phyloP scores from a whole-genome alignment of 192 early-diverging fungal species.

The Coemansia sp. region DNA sequence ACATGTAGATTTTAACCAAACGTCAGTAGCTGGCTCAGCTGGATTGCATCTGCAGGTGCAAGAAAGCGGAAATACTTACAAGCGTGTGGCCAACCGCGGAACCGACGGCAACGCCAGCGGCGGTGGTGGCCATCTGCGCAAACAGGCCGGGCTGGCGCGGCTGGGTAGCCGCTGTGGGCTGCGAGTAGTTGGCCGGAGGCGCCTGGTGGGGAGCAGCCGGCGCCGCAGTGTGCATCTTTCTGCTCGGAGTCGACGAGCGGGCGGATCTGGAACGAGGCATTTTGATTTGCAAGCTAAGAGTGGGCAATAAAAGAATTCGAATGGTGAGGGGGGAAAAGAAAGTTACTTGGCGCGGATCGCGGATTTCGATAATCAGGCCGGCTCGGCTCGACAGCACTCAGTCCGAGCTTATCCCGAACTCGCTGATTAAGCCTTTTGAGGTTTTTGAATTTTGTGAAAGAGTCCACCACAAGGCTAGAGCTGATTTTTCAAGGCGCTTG shows the following conservation, averaged over 20 bases:
- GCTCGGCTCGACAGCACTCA: constrained; percentile 5
- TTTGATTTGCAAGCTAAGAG: constrained; percentile 1
- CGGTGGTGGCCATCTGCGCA: constrained; percentile 85
- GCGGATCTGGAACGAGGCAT: constrained; percentile 40
- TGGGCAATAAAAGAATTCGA: neutral
- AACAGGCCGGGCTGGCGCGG: constrained; percentile 69
- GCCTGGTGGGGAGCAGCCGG: constrained; percentile 32
- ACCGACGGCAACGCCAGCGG: constrained; percentile 91
- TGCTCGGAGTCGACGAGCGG: constrained; percentile 10
- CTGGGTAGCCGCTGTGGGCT: constrained; percentile 52
- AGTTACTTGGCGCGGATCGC: neutral
- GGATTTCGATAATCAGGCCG: neutral
- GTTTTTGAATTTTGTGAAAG: neutral
- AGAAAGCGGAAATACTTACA: constrained; percentile 18
- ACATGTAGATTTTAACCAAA: neutral
- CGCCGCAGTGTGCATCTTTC: constrained; percentile 49
- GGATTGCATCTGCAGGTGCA: no score
- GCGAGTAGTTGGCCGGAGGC: constrained; percentile 43
- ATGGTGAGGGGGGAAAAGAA: neutral
- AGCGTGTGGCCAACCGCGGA: constrained; percentile 69
- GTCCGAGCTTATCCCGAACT: neutral
- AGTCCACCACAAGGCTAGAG: no score
- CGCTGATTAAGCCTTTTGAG: no score
- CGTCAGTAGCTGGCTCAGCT: no score
- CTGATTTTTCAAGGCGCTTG: no score